Evolutionary conservation across 768 basidiomycete species (phyloP), one percentile per base, ranked within the genome.

Genomic region (Phylloporus arenicola): DNA sequence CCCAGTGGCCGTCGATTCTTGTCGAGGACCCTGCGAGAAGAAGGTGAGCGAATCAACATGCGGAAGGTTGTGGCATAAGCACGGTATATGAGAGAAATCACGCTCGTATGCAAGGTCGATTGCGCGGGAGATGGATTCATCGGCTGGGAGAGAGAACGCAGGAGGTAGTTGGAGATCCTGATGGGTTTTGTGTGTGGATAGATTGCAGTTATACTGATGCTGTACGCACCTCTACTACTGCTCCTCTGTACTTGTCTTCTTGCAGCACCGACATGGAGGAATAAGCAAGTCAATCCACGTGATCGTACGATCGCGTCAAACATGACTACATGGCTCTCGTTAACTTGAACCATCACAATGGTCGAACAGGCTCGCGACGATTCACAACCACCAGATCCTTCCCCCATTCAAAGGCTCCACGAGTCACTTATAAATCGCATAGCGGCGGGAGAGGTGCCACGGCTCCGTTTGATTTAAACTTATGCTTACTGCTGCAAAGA

Each of bases 51-150:
- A 7, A 49, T 29, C n/a, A 35, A 12, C 12, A 42, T 17, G 37
- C 33, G 14, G 48, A 37, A 35, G 42, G 27, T 16, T 5, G 31
- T 14, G 37, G 43, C 5, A 31, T 19, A 69, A 71, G 60, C 59
- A 94, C 93, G 93, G 93, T 53, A 95, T 84, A 59, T 94, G 85
- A 16, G 92, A 92, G 69, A 94, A 96, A 64, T 96, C 93, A 30
- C 92, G 82, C 57, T 96, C 93, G 59, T 93, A 95, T 0, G 92
- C 93, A 22, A 87, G 77, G 58, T 91, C 90, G 25, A 95, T 80
- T 1, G 89, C 92, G 20, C 79, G 75, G 9, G 80, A 76, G 50
- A 94, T 82, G 17, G 80, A 75, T 60, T 90, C 90, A 51, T 76
- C 75, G 11, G 76, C 70, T 8, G 86, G 85, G 3, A 95, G 75